Evolutionary conservation across 179 eudicot genomes (phyloP), one percentile per base, ranked within the genome.

Genomic region (Drosera spatulata): DNA sequence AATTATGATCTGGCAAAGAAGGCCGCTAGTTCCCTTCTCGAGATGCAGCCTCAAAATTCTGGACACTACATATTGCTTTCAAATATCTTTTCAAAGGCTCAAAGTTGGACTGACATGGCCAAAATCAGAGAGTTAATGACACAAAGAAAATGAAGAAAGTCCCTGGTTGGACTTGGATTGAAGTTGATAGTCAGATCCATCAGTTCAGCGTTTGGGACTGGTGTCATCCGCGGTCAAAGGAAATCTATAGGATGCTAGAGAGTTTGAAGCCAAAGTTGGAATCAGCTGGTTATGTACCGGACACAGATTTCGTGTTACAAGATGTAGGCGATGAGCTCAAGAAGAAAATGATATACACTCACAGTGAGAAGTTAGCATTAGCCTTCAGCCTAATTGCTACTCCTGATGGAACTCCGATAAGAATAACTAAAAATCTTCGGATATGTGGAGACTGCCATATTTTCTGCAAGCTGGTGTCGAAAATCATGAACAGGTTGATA

Each of bases 131-230:
- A 33, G 11, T 44, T 47, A 7, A 41, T 56, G 48, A 68, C 57
- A 22, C 66, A 57, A 33, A 48, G 45, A 49, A 62, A 53, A 43
- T 61, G 49, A 68, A 58, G 10, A 68, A 56, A 43, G n/a, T 52
- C 55, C 53, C 71, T 6, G 66, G 66, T 40, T 55, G 48, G 56
- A 68, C 66, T 41, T 62, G 62, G 60, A 68, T 61, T 56, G 66
- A 68, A 66, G n/a, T 68, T n/a, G 45, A 62, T 44, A 52, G 56
- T 46, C 53, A 53, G 48, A 15, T 60, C 48, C 43, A 46, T 40
- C 60, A 9, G 53, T 61, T 68, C 54, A 55, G 11, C 46, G 71
- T 62, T 22, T 61, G 55, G 9, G 61, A 57, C 13, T 53, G 45
- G 22, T 46, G 39, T 6, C 50, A 61, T 62, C 58, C 52, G 1